These are phyloP conservation scores for Fusarium subtropicale DNA, from an alignment of 2,329 filamentous ascomycete genomes.

Conservation along the genomic window DNA sequence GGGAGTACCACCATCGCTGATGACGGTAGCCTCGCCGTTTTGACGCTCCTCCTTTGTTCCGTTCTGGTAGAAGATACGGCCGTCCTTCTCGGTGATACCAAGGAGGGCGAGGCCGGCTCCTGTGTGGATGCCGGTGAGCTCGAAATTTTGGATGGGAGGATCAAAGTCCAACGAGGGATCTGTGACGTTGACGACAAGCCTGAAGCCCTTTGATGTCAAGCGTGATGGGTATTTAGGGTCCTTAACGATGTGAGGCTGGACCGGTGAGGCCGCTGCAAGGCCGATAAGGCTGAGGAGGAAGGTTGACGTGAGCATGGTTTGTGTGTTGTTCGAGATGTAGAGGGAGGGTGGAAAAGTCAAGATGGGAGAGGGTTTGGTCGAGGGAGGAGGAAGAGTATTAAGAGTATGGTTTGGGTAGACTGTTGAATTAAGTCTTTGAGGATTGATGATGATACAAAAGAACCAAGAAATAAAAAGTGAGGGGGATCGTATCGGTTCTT, in stretches of 20 bases:
- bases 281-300: slow-evolving; percentile 43
- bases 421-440: not conserved
- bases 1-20: slow-evolving; percentile 57
- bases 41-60: slow-evolving; percentile 55
- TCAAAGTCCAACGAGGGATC: slow-evolving; percentile 55
- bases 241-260: slow-evolving; percentile 24
- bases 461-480: slow-evolving; percentile 25
- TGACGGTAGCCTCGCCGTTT: slow-evolving; percentile 49
- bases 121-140: slow-evolving; percentile 56
- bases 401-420: not conserved
- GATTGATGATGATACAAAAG: slow-evolving; percentile 12
- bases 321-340: slow-evolving; percentile 8
- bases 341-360: slow-evolving; percentile 4
- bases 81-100: slow-evolving; percentile 48
- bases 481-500: slow-evolving; percentile 23
- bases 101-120: slow-evolving; percentile 57
- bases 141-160: slow-evolving; percentile 56
- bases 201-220: slow-evolving; percentile 52
- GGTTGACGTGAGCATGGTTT: slow-evolving; percentile 43
- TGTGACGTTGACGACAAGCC: slow-evolving; percentile 59
- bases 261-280: slow-evolving; percentile 43
- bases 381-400: not conserved
- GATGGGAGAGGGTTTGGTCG: not conserved
- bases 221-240: slow-evolving; percentile 32
- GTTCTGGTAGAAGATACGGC: slow-evolving; percentile 62